Conservation (phyloP, 2,329 filamentous ascomycete genomes). For the Dactylellina drechsleri region DNA sequence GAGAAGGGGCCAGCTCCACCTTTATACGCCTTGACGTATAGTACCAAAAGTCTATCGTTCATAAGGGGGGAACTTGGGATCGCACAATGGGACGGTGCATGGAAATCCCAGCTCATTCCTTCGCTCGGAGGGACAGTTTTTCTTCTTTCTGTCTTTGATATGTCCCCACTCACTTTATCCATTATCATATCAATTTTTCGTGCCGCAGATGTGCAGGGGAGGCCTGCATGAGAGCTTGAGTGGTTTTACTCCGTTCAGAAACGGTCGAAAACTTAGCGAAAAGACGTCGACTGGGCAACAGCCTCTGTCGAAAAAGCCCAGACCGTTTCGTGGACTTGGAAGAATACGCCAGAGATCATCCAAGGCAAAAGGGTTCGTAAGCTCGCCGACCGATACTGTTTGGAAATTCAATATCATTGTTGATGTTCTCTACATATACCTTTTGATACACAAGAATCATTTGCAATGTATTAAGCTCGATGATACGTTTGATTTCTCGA, state of each 20-base stretch:
- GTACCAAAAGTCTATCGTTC: background rate
- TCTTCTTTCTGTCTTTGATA: slow-evolving; percentile 35
- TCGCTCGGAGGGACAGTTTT: slow-evolving; percentile 17
- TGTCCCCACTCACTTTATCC: slow-evolving; percentile 51
- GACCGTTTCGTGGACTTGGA: too few species aligned
- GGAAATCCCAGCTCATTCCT: slow-evolving; percentile 22
- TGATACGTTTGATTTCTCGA: too few species aligned
- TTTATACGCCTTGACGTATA: slow-evolving; percentile 31
- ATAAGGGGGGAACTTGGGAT: slow-evolving; percentile 44
- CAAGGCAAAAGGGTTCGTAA: too few species aligned
- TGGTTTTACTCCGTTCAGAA: slow-evolving; percentile 49
- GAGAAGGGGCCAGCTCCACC: slow-evolving; percentile 31
- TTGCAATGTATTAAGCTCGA: too few species aligned
- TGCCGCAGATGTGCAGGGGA: slow-evolving; percentile 48
- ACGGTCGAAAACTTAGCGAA: slow-evolving; percentile 31
- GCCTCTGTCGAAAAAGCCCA: slow-evolving; percentile 4
- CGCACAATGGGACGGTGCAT: slow-evolving; percentile 40
- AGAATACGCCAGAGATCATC: too few species aligned
- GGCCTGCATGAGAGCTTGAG: slow-evolving; percentile 42
- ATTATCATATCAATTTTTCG: slow-evolving; percentile 51
- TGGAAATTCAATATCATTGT: too few species aligned
- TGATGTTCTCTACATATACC: too few species aligned
- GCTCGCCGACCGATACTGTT: too few species aligned
- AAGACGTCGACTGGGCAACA: slow-evolving; percentile 18
- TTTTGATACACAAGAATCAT: too few species aligned